These are phyloP conservation scores for Xerophyta viscosa DNA, from an alignment of 106 monocot species.

Conservation along the genomic window DNA sequence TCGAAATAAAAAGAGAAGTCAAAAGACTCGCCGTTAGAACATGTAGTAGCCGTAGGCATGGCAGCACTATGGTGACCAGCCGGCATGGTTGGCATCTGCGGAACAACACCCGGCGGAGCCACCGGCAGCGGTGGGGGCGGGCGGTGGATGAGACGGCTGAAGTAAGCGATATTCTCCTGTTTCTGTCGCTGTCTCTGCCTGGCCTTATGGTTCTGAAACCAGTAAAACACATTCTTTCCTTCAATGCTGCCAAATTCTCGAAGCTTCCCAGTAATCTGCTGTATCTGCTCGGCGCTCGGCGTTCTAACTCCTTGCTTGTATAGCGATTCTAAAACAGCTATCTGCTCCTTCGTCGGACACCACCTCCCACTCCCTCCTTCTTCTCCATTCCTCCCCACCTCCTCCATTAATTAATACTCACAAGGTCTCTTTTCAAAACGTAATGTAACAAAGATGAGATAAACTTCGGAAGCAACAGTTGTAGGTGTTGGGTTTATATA, in stretches of 20 bases:
- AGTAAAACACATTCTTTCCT: slow-evolving; percentile 97
- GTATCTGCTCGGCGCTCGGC: slow-evolving; percentile 84
- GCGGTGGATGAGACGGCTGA: slow-evolving; percentile 32
- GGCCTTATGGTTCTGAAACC: slow-evolving; percentile 99
- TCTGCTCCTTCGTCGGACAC: slow-evolving; percentile 92
- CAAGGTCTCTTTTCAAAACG: neutral
- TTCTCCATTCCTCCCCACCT: neutral
- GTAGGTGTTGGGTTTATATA: too few relatives aligned
- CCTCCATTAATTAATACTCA: neutral
- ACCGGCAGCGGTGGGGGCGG: slow-evolving; percentile 2
- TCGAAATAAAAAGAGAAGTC: too few relatives aligned
- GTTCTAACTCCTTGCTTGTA: slow-evolving; percentile 75
- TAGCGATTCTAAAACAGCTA: slow-evolving; percentile 52
- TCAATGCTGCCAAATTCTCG: slow-evolving; percentile 67
- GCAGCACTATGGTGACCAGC: neutral
- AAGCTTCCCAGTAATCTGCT: slow-evolving; percentile 61
- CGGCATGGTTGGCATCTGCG: neutral
- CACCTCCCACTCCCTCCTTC: slow-evolving; percentile 27
- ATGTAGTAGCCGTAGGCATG: neutral
- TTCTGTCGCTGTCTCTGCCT: slow-evolving; percentile 75
- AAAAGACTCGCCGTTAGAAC: neutral
- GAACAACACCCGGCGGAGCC: neutral
- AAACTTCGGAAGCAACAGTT: too few relatives aligned
- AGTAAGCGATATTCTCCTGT: slow-evolving; percentile 67
- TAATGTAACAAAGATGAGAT: neutral